Evolutionary conservation across 306 rosid genomes (phyloP).

Genomic region (Neltuma alba): DNA sequence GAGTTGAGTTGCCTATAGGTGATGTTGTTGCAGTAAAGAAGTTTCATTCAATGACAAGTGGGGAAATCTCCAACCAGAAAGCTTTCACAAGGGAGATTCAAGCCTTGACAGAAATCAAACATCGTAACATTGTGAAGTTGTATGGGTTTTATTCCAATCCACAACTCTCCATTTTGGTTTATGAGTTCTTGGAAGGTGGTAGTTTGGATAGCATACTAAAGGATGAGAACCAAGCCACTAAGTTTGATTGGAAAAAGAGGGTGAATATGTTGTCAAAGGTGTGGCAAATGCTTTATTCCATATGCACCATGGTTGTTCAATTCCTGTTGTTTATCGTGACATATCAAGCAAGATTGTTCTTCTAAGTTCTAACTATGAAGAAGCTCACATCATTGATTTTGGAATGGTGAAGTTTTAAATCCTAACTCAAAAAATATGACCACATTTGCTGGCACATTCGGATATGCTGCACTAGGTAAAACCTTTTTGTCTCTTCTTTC

Average conservation of each 20-base stretch:
- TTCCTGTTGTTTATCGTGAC: not conserved
- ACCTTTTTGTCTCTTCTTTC: not conserved
- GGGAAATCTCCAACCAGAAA: not conserved
- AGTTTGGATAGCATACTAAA: not conserved
- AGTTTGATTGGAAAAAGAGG: not conserved
- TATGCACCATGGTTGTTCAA: not conserved
- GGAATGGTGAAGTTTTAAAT: not conserved
- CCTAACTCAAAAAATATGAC: not conserved
- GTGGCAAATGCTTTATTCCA: not conserved
- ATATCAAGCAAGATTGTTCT: not conserved
- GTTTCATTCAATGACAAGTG: not conserved
- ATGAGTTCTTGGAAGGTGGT: not conserved
- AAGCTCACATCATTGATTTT: not conserved
- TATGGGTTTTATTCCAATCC: not conserved
- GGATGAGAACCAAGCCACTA: not conserved
- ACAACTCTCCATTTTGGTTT: not conserved
- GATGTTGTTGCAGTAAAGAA: not conserved
- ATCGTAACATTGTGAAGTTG: conserved; percentile 26
- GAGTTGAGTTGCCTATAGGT: not conserved
- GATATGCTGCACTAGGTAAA: not conserved
- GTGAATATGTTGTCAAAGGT: not conserved
- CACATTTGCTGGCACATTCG: not conserved
- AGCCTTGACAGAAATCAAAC: conserved; percentile 16
- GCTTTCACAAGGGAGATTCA: conserved; percentile 23
- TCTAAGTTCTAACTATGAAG: not conserved